Evolutionary conservation across 1,139 yeast genomes (phyloP).

Genomic region (Yamadazyma pseudoaaseri): DNA sequence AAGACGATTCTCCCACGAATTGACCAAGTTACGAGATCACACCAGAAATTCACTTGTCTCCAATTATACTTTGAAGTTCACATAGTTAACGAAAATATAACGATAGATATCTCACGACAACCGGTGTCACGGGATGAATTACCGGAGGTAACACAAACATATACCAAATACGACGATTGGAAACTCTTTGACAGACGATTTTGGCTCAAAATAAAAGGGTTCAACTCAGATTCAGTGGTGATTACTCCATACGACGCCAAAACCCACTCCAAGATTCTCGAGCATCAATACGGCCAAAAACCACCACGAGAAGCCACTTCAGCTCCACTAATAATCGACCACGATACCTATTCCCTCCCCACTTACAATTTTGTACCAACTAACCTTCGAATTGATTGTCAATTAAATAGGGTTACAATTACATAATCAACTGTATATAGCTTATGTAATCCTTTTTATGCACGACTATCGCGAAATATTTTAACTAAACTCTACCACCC

Average conservation of each 20-base stretch:
- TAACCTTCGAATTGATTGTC: too few species aligned
- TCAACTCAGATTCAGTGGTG: slow-evolving; percentile 4
- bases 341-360: slow-evolving; percentile 20
- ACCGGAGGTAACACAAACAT: slow-evolving; percentile 5
- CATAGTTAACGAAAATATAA: slow-evolving; percentile 7
- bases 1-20: slow-evolving; percentile 29
- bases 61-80: slow-evolving; percentile 23
- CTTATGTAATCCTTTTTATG: too few species aligned
- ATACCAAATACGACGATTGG: slow-evolving; percentile 21
- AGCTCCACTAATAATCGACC: slow-evolving; percentile 15
- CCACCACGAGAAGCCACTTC: slow-evolving; percentile 7
- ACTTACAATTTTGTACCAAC: slow-evolving; percentile 11
- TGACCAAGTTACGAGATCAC: slow-evolving; percentile 6
- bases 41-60: slow-evolving; percentile 16
- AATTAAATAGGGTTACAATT: too few species aligned
- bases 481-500: too few species aligned
- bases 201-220: slow-evolving; percentile 25
- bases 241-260: slow-evolving; percentile 23
- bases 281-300: slow-evolving; percentile 6
- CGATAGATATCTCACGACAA: slow-evolving; percentile 20
- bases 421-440: too few species aligned
- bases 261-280: slow-evolving; percentile 10
- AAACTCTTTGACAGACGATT: slow-evolving; percentile 34
- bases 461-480: too few species aligned
- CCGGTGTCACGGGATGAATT: slow-evolving; percentile 23